Evolutionary conservation across 192 early-diverging fungal genomes (phyloP).

Genomic region (Coemansia furcata): DNA sequence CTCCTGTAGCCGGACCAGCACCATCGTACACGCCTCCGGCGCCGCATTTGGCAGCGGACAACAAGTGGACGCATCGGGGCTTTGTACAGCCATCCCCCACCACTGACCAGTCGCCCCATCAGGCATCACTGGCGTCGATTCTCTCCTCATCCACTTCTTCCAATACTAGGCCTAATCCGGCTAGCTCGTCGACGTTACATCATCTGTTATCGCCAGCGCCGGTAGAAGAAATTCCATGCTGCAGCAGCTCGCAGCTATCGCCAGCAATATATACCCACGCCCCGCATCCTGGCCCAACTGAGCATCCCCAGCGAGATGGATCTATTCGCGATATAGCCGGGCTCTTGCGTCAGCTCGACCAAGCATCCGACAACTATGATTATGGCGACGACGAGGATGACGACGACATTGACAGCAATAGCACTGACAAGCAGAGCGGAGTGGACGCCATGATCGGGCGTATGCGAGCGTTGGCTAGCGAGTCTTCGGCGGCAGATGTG

Average conservation of each 20-base stretch:
- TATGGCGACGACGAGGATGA: background rate
- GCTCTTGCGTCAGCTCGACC: conserved; percentile 36
- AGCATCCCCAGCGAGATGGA: background rate
- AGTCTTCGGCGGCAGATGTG: conserved; percentile 24
- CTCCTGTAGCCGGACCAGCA: background rate
- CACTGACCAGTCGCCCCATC: background rate
- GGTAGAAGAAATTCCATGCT: background rate
- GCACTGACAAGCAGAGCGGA: background rate
- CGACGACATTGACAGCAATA: background rate
- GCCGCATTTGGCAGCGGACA: background rate
- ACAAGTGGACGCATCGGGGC: background rate
- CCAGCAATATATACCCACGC: background rate
- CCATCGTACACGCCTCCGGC: conserved; percentile 7
- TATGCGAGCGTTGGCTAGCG: conserved; percentile 29
- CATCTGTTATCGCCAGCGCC: conserved; percentile 10
- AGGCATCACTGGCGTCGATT: conserved; percentile 20
- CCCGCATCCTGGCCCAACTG: background rate
- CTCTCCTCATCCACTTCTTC: conserved; percentile 2
- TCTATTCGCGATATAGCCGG: conserved; percentile 26
- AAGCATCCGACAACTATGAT: conserved; percentile 12
- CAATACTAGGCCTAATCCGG: background rate
- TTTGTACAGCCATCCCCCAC: background rate
- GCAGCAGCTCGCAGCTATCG: background rate
- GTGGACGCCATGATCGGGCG: conserved; percentile 28
- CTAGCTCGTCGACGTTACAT: conserved; percentile 7